Percentiles rank a stretch among this genome's conserved stretches.
Evolutionary conservation across 148 eudicot genomes (phyloP).

Genomic region (Euryodendron excelsum): DNA sequence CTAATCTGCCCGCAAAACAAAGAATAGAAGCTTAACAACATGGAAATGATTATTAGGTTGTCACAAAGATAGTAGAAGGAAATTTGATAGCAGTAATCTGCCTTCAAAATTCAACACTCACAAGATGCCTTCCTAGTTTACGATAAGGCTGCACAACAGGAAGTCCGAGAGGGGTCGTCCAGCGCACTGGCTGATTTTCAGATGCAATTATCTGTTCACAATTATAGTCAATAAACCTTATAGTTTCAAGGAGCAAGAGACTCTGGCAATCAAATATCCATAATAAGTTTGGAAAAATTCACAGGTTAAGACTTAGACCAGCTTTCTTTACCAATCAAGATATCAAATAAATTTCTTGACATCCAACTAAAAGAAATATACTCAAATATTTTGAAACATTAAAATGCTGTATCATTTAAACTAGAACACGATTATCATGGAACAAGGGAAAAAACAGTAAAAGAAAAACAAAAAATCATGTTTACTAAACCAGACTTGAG

Average conservation of each 20-base stretch:
- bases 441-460: background rate
- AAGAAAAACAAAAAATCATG: background rate
- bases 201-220: conserved; percentile 79
- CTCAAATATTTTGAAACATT: background rate
- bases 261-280: background rate
- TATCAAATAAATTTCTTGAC: background rate
- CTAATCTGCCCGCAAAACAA: conserved; percentile 52
- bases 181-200: conserved; percentile 79
- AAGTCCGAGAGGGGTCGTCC: conserved; percentile 97
- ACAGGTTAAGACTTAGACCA: background rate
- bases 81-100: background rate
- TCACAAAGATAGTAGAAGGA: background rate
- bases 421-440: background rate
- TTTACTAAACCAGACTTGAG: background rate
- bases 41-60: background rate
- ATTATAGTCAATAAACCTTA: background rate
- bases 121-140: conserved; percentile 61
- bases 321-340: background rate
- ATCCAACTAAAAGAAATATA: background rate
- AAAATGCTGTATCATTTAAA: background rate
- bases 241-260: background rate
- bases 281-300: background rate
- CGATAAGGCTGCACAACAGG: conserved; percentile 98
- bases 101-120: conserved; percentile 29
- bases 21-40: background rate